Evolutionary conservation across 805 yeast species (phyloP).

Genomic region (Kluyveromyces lactis): DNA sequence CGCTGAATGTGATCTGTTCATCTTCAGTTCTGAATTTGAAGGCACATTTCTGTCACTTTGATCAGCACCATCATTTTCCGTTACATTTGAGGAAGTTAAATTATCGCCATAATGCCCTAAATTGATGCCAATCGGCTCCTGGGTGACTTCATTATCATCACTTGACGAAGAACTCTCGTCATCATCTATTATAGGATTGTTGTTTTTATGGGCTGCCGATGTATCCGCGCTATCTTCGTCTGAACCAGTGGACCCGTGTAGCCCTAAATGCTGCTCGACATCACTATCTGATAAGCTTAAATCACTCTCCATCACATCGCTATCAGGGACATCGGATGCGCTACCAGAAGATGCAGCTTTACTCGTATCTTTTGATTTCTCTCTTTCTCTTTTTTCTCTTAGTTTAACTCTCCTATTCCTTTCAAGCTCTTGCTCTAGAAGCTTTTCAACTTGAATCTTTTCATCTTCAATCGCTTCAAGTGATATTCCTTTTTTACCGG

Average conservation of each 20-base stretch:
- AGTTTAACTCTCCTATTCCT: slow-evolving; percentile 39
- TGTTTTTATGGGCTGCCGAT: background rate
- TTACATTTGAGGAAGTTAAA: slow-evolving; percentile 1
- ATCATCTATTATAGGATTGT: background rate
- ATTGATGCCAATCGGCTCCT: background rate
- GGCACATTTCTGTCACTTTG: slow-evolving; percentile 1
- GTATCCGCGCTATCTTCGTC: background rate
- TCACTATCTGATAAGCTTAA: background rate
- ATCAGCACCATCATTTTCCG: background rate
- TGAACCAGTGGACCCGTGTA: background rate
- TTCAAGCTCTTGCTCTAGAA: slow-evolving; percentile 43
- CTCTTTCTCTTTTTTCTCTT: slow-evolving; percentile 29
- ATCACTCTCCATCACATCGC: background rate
- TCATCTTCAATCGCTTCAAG: slow-evolving; percentile 33
- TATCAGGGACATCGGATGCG: background rate
- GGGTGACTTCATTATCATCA: background rate
- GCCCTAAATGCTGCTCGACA: background rate
- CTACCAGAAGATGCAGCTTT: background rate
- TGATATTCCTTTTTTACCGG: slow-evolving; percentile 38
- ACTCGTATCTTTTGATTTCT: background rate
- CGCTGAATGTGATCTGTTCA: background rate
- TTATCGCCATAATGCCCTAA: slow-evolving; percentile 24
- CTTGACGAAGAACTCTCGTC: background rate
- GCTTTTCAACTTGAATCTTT: slow-evolving; percentile 25
- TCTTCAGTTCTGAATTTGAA: background rate